Conservation (phyloP, 208 protist species). For the Crithidia fasciculata region DNA sequence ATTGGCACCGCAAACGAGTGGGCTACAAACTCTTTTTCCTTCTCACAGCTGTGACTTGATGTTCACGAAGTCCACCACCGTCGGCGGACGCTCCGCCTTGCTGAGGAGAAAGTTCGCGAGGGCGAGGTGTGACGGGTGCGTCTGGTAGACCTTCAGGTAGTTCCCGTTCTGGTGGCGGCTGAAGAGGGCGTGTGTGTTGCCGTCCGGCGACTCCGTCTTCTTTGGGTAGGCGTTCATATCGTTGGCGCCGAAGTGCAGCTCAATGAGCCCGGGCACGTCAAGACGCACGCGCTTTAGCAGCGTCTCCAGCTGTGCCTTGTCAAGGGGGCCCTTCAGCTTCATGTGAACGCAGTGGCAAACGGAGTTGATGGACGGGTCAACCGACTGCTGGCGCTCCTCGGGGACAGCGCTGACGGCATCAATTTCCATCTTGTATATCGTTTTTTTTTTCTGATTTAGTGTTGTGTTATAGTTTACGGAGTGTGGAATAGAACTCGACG, state of each 20-base stretch:
- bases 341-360: conserved; percentile 56
- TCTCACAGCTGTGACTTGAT: conserved; percentile 45
- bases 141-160: conserved; percentile 40
- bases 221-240: conserved; percentile 42
- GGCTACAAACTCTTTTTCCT: neutral
- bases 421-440: conserved; percentile 16
- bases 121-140: conserved; percentile 40
- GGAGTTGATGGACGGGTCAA: conserved; percentile 39
- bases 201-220: conserved; percentile 33
- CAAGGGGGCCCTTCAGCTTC: conserved; percentile 34
- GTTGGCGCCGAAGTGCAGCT: conserved; percentile 68
- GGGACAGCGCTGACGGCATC: neutral
- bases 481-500: no score
- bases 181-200: conserved; percentile 59
- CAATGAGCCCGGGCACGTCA: conserved; percentile 54
- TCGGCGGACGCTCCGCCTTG: conserved; percentile 32
- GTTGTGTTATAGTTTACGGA: neutral
- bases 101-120: conserved; percentile 42
- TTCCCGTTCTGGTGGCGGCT: conserved; percentile 49
- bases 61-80: conserved; percentile 61
- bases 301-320: conserved; percentile 32
- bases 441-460: neutral
- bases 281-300: conserved; percentile 37
- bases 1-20: no score
- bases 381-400: conserved; percentile 13